Conservation (phyloP, 2,329 filamentous ascomycete species). For the Rhinocladiella mackenziei region DNA sequence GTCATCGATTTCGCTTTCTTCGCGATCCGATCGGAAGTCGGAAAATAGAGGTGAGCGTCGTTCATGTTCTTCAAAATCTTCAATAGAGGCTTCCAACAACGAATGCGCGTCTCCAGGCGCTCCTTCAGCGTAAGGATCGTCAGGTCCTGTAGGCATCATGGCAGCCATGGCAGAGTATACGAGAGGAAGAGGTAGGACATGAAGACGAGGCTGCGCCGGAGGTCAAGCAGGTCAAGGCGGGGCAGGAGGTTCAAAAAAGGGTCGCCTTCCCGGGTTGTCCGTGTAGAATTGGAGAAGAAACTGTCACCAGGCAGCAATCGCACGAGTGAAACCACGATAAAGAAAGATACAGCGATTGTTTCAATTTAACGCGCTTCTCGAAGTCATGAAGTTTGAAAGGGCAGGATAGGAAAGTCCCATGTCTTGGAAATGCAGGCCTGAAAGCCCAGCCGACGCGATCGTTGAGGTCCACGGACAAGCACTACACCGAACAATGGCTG, state of each 20-base stretch:
- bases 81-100: conserved; percentile 57
- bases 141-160: conserved; percentile 41
- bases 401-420: conserved; percentile 19
- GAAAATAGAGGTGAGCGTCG: conserved; percentile 52
- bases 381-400: conserved; percentile 29
- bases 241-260: conserved; percentile 18
- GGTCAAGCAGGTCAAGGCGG: conserved; percentile 22
- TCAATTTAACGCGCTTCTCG: conserved; percentile 29
- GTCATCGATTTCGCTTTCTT: conserved; percentile 45
- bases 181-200: conserved; percentile 12
- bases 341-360: conserved; percentile 27
- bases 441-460: conserved; percentile 7
- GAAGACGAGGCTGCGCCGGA: conserved; percentile 14
- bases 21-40: conserved; percentile 54
- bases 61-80: conserved; percentile 58
- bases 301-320: conserved; percentile 25
- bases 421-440: conserved; percentile 19
- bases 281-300: conserved; percentile 1
- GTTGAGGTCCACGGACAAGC: conserved; percentile 2
- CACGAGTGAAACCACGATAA: conserved; percentile 28
- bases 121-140: conserved; percentile 50
- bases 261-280: conserved; percentile 13
- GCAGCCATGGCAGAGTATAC: conserved; percentile 30
- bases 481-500: neutral
- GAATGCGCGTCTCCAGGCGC: conserved; percentile 41